Percentiles rank a stretch among this genome's conserved stretches.
Evolutionary conservation across 306 rosid species (phyloP).

Genomic region (Vigna trinervia): DNA sequence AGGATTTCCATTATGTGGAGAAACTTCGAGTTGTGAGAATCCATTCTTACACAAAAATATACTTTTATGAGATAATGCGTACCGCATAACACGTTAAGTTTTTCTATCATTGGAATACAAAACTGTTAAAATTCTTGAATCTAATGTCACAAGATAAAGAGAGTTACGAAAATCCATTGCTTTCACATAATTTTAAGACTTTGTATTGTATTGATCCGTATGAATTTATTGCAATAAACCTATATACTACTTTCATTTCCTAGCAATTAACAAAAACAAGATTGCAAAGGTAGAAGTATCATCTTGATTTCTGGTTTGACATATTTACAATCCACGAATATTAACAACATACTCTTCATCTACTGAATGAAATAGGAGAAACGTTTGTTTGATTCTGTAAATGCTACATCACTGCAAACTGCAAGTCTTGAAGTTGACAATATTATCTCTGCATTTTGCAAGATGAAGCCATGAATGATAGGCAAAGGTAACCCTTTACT

Average conservation of each 20-base stretch:
- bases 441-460: slow-evolving; percentile 67
- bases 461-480: slow-evolving; percentile 71
- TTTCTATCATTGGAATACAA: too few relatives aligned
- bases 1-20: too few relatives aligned
- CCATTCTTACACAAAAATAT: too few relatives aligned
- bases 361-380: slow-evolving; percentile 29
- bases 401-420: slow-evolving; percentile 69
- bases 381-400: slow-evolving; percentile 45
- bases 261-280: slow-evolving; percentile 17
- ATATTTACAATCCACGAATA: slow-evolving; percentile 42
- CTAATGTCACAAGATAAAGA: too few relatives aligned
- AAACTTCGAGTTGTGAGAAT: too few relatives aligned
- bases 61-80: too few relatives aligned
- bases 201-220: not conserved
- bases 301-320: slow-evolving; percentile 22
- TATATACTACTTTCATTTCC: not conserved
- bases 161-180: too few relatives aligned
- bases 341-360: not conserved
- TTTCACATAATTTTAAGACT: not conserved
- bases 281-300: slow-evolving; percentile 42
- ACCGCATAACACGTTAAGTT: too few relatives aligned
- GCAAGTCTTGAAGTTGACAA: slow-evolving; percentile 65
- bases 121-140: too few relatives aligned
- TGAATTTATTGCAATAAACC: slow-evolving; percentile 19
- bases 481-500: slow-evolving; percentile 83